Base-by-base conservation (phyloP, 2,329 filamentous ascomycete species). In the Neonectria ditissima region DNA sequence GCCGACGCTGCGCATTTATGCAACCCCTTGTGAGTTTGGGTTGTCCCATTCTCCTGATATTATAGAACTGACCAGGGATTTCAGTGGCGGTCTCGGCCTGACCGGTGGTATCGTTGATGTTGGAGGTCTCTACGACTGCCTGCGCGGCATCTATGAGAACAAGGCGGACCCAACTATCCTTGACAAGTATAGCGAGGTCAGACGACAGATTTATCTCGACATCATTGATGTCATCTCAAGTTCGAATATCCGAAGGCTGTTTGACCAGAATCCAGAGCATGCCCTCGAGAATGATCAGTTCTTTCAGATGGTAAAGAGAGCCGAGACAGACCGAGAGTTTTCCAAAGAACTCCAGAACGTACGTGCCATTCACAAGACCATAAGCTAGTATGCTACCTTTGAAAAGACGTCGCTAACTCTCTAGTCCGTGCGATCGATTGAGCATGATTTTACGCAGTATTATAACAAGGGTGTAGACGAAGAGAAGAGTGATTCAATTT, bases 41-140 rank as follows among this genome's bases (percentile, higher is more conserved):
- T 9, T n/a, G 4, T 26, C 16, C 28, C 3, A 44, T 14, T 45
- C 18, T 8, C 28, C n/a, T 28, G 18, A 18, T 11, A n/a, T 37
- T 18, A 22, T 51, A 41, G 24, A 24, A 16, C 54, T 41, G 6
- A 50, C 13, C 1, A 24, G 7, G 14, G 4, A 24, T 53, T 44
- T 13, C 13, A 66, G 84, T 76, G 88, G 88, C 48, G 88, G 88
- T 0, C 78, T 90, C 16, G 88, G 88, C 1, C 83, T 90, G 53
- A 90, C 87, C 0, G 87, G 87, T 6, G 88, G 88, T 0, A 86
- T 91, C 58, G 86, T 87, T n/a, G 88, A 90, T 67, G 82, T 88
- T 3, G 87, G 86, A 11, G 86, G 86, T 0, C 80, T 91, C 6
- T 87, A 83, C 62, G 87, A 91, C 68, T 89, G 87, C 69, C 80